Percentiles rank a stretch among this genome's conserved stretches.
phyloP scores from a whole-genome alignment of 2,329 filamentous ascomycete species.

The Cladophialophora immunda region DNA sequence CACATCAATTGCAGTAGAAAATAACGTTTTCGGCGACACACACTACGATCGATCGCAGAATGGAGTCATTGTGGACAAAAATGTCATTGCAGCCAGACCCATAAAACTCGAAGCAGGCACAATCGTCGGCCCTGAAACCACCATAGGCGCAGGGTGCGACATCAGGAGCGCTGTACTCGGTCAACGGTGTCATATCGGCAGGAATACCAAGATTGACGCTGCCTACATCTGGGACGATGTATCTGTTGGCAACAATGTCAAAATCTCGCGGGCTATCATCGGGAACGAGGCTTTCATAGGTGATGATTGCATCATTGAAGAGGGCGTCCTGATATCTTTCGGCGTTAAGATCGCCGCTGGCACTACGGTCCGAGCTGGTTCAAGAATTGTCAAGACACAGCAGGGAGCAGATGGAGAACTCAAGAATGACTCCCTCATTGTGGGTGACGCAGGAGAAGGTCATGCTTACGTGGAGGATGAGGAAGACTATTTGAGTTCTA shows the following conservation, averaged over 20 bases:
- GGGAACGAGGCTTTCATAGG: conserved; percentile 77
- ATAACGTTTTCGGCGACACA: conserved; percentile 77
- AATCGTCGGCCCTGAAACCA: conserved; percentile 79
- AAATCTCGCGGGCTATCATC: conserved; percentile 76
- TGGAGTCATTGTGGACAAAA: conserved; percentile 56
- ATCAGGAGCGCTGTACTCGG: conserved; percentile 84
- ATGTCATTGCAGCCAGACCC: conserved; percentile 75
- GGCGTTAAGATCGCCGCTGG: conserved; percentile 65
- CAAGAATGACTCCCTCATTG: conserved; percentile 64
- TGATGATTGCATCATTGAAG: conserved; percentile 71
- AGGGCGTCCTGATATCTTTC: conserved; percentile 81
- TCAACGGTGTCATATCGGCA: conserved; percentile 83
- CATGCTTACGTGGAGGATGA: conserved; percentile 72
- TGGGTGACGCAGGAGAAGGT: conserved; percentile 63
- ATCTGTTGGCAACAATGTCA: conserved; percentile 76
- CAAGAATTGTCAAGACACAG: conserved; percentile 33
- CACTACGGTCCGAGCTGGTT: conserved; percentile 40
- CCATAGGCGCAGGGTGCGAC: conserved; percentile 74
- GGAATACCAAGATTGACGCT: conserved; percentile 78
- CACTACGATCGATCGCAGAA: conserved; percentile 78
- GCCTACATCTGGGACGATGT: conserved; percentile 90
- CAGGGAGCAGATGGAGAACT: conserved; percentile 34
- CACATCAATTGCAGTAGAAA: conserved; percentile 37
- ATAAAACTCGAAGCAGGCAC: conserved; percentile 73
- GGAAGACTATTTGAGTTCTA: conserved; percentile 70